Percentiles rank a stretch among this genome's conserved stretches.
These are phyloP conservation scores for Xylariaceae sp. DNA, from an alignment of 2,329 filamentous ascomycete species.

Conservation along the genomic window DNA sequence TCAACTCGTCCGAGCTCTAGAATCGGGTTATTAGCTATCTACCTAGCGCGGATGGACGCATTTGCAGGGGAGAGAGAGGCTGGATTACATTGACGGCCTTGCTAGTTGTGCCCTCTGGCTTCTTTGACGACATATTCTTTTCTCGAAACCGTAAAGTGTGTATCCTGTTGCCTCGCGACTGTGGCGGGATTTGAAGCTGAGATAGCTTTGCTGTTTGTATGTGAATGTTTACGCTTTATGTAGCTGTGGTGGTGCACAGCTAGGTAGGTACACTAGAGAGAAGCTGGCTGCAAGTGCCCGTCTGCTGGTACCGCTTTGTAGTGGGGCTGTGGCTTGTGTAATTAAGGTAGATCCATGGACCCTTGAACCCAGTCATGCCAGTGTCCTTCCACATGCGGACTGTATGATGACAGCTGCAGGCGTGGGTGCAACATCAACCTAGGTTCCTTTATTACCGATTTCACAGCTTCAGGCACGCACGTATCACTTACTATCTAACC, in stretches of 20 bases:
- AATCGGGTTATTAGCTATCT: neutral
- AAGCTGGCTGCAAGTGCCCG: no score
- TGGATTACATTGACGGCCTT: constrained; percentile 29
- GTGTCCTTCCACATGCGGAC: neutral
- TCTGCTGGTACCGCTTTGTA: no score
- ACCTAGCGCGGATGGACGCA: neutral
- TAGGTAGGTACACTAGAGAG: no score
- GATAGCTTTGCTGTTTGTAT: neutral
- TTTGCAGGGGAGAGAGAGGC: neutral
- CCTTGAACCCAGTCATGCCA: neutral
- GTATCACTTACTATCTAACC: no score
- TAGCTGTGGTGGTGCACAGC: no score
- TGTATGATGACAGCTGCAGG: constrained; percentile 13
- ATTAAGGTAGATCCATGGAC: neutral
- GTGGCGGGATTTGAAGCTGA: neutral
- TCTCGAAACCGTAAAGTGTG: neutral
- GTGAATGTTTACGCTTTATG: neutral
- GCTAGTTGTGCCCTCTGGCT: constrained; percentile 31
- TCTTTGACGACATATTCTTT: constrained; percentile 38
- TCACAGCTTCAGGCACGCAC: neutral
- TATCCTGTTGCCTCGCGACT: neutral
- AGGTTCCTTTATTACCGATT: neutral
- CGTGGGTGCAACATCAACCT: neutral
- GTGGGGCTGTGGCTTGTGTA: neutral
- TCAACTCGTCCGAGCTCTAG: constrained; percentile 65